Conservation (phyloP, 768 basidiomycete genomes). For the Hericium alpestre region DNA sequence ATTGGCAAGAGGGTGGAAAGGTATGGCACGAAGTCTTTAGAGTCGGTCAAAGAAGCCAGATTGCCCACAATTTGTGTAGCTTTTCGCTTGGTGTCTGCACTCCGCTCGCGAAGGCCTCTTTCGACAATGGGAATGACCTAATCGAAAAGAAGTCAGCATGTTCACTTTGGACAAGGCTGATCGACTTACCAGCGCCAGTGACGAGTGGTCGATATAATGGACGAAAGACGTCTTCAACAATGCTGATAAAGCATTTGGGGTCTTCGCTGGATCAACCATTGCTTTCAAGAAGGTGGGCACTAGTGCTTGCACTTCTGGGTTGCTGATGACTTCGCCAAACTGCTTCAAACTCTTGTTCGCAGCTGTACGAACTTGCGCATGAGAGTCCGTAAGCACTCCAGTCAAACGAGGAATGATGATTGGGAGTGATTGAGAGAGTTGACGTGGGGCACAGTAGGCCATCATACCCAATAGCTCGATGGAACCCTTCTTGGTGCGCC, state of each 20-base stretch:
- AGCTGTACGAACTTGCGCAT: constrained; percentile 85
- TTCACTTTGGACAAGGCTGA: neutral
- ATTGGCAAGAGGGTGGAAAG: constrained; percentile 80
- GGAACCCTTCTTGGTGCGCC: constrained; percentile 95
- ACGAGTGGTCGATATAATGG: constrained; percentile 97
- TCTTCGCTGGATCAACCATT: constrained; percentile 89
- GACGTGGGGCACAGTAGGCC: constrained; percentile 95
- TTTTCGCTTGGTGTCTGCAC: constrained; percentile 90
- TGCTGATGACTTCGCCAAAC: constrained; percentile 96
- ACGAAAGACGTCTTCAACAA: constrained; percentile 92
- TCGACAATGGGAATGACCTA: constrained; percentile 93
- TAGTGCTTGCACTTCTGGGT: constrained; percentile 90
- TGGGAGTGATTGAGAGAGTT: constrained; percentile 88
- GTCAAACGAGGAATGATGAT: constrained; percentile 96
- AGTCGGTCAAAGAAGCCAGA: constrained; percentile 78
- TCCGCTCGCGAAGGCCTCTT: constrained; percentile 81
- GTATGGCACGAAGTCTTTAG: constrained; percentile 92
- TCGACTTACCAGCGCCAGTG: constrained; percentile 70
- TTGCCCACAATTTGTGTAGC: constrained; percentile 98
- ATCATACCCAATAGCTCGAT: constrained; percentile 96
- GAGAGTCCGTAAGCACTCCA: constrained; percentile 91
- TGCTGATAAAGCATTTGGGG: constrained; percentile 70
- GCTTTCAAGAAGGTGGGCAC: constrained; percentile 88
- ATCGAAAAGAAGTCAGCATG: neutral
- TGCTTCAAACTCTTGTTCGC: constrained; percentile 95